These are phyloP conservation scores for Phytopythium delawarense DNA, from an alignment of 352 stramenopile species.

Conservation along the genomic window DNA sequence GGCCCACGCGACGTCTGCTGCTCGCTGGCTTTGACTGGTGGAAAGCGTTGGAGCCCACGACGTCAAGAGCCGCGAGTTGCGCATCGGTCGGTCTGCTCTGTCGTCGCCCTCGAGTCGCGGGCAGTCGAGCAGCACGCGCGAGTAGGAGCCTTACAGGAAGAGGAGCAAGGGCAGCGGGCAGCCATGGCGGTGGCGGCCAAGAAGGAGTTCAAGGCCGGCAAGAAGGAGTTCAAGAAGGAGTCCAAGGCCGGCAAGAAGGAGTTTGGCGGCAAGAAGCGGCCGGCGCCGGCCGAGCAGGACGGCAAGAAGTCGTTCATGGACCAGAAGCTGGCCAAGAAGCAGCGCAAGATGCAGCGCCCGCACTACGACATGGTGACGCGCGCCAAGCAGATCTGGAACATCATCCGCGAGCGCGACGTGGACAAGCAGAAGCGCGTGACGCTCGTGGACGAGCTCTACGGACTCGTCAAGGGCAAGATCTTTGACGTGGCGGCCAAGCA, in stretches of 20 bases:
- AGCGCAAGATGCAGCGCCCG: conserved; percentile 92
- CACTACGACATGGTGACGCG: conserved; percentile 92
- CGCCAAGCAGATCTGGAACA: conserved; percentile 96
- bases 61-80: not conserved
- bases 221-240: conserved; percentile 9
- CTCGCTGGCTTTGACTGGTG: conserved; percentile 2
- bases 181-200: conserved; percentile 26
- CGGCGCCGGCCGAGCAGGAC: conserved; percentile 45
- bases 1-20: not conserved
- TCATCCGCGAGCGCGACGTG: conserved; percentile 87
- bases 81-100: not conserved
- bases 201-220: conserved; percentile 17
- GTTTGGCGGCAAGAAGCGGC: conserved; percentile 61
- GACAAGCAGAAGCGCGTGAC: conserved; percentile 78
- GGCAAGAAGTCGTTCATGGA: conserved; percentile 83
- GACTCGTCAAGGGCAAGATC: conserved; percentile 92
- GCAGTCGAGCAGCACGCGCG: not conserved
- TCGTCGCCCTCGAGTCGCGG: not conserved
- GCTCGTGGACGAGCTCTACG: conserved; percentile 90
- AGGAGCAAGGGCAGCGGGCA: not conserved
- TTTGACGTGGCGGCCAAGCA: conserved; percentile 95
- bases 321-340: conserved; percentile 89
- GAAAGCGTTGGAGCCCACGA: conserved; percentile 1
- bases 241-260: conserved; percentile 7
- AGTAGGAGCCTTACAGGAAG: not conserved